phyloP scores from a whole-genome alignment of 2,329 filamentous ascomycete genomes.

The Sarocladiaceae sp. region DNA sequence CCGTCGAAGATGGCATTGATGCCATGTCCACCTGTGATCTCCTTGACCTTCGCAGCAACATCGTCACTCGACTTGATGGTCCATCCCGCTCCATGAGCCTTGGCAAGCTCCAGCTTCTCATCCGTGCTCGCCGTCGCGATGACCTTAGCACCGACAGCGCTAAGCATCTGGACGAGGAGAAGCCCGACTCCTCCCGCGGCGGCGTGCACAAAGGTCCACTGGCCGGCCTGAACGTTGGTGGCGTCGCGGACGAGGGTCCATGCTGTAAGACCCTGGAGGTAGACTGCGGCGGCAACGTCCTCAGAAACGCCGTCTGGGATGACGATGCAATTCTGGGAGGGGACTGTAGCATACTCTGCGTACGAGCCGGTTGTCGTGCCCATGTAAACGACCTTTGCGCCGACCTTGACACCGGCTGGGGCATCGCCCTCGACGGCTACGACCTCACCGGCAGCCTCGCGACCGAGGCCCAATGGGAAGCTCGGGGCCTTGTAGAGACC shows the following conservation, averaged over 20 bases:
- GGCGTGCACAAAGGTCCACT: slow-evolving; percentile 80
- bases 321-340: slow-evolving; percentile 48
- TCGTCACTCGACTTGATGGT: slow-evolving; percentile 63
- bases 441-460: slow-evolving; percentile 70
- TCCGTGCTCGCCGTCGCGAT: slow-evolving; percentile 73
- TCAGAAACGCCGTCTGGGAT: slow-evolving; percentile 57
- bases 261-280: slow-evolving; percentile 81
- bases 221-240: slow-evolving; percentile 66
- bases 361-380: slow-evolving; percentile 37
- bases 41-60: slow-evolving; percentile 52
- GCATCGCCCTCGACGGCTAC: slow-evolving; percentile 51
- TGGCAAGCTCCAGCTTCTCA: slow-evolving; percentile 67
- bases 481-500: slow-evolving; percentile 66
- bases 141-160: slow-evolving; percentile 63
- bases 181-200: slow-evolving; percentile 78
- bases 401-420: slow-evolving; percentile 47
- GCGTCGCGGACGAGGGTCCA: slow-evolving; percentile 73
- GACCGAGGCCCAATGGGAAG: slow-evolving; percentile 71
- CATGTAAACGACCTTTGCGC: slow-evolving; percentile 69
- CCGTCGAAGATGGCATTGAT: slow-evolving; percentile 78
- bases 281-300: slow-evolving; percentile 58
- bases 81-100: slow-evolving; percentile 62
- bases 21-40: slow-evolving; percentile 67
- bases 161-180: slow-evolving; percentile 69
- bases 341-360: slow-evolving; percentile 48